Conservation (phyloP, 192 early-diverging fungal species). For the Dispira parvispora region DNA sequence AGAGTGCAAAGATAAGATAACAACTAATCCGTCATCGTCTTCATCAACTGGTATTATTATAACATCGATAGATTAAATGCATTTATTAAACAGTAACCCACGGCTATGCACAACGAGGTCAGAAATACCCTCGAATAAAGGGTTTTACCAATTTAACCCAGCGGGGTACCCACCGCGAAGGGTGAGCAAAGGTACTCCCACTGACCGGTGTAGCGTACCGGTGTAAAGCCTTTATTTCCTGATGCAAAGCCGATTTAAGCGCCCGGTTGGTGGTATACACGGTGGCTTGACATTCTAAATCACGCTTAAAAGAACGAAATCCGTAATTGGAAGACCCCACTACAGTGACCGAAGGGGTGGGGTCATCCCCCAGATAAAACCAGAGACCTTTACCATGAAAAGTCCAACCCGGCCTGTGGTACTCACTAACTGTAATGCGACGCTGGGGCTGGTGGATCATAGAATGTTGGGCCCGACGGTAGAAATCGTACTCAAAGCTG, state of each 20-base stretch:
- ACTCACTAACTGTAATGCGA: slow-evolving; percentile 59
- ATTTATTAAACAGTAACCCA: no score
- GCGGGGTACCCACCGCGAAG: slow-evolving; percentile 18
- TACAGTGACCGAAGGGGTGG: slow-evolving; percentile 51
- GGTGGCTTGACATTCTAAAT: slow-evolving; percentile 75
- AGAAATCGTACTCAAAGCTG: slow-evolving; percentile 56
- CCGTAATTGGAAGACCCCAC: slow-evolving; percentile 93
- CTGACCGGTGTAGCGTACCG: slow-evolving; percentile 17
- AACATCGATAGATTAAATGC: no score
- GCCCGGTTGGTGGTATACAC: slow-evolving; percentile 44
- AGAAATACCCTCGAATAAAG: slow-evolving; percentile 13
- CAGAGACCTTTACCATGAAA: slow-evolving; percentile 95
- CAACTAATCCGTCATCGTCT: no score
- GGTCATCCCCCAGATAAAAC: slow-evolving; percentile 38
- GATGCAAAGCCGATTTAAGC: slow-evolving; percentile 34
- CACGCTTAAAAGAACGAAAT: slow-evolving; percentile 74
- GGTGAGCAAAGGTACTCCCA: slow-evolving; percentile 14
- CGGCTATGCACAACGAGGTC: not conserved
- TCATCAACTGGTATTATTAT: no score
- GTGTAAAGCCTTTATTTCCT: not conserved
- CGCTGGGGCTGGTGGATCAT: slow-evolving; percentile 21
- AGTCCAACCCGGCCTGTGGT: slow-evolving; percentile 68
- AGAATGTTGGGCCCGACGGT: slow-evolving; percentile 24
- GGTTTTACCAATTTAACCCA: slow-evolving; percentile 19
- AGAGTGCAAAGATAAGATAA: no score